phyloP scores from a whole-genome alignment of 257 asterid species.

The Osmanthus fragrans region DNA sequence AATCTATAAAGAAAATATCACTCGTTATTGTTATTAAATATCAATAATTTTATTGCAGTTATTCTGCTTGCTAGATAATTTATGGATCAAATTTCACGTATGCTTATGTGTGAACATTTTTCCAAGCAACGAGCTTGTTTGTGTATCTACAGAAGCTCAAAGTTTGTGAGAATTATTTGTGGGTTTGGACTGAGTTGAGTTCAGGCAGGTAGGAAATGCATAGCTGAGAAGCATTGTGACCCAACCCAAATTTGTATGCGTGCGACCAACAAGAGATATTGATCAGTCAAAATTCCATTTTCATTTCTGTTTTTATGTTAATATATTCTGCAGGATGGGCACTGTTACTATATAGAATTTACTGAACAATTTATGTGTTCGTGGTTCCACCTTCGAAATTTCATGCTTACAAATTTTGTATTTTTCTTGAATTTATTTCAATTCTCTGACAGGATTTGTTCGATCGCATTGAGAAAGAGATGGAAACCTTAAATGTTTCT shows the following conservation, averaged over 20 bases:
- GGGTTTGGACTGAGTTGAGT: conserved; percentile 2
- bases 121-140: not conserved
- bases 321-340: conserved; percentile 11
- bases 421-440: conserved; percentile 8
- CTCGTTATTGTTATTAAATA: not conserved
- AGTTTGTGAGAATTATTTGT: not conserved
- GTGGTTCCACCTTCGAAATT: not conserved
- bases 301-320: not conserved
- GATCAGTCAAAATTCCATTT: not conserved
- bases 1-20: not conserved
- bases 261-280: not conserved
- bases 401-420: conserved; percentile 20
- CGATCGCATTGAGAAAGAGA: conserved; percentile 73
- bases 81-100: conserved; percentile 7
- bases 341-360: not conserved
- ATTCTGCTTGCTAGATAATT: not conserved
- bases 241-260: not conserved
- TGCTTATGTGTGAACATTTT: not conserved
- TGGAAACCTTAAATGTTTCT: conserved; percentile 56
- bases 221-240: not conserved
- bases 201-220: conserved; percentile 11
- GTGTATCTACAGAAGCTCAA: not conserved
- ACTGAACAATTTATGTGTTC: not conserved
- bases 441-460: conserved; percentile 59
- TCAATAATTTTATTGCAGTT: not conserved